Evolutionary conservation across 129 eudicot species (phyloP).

Genomic region (Glebionis coronaria): DNA sequence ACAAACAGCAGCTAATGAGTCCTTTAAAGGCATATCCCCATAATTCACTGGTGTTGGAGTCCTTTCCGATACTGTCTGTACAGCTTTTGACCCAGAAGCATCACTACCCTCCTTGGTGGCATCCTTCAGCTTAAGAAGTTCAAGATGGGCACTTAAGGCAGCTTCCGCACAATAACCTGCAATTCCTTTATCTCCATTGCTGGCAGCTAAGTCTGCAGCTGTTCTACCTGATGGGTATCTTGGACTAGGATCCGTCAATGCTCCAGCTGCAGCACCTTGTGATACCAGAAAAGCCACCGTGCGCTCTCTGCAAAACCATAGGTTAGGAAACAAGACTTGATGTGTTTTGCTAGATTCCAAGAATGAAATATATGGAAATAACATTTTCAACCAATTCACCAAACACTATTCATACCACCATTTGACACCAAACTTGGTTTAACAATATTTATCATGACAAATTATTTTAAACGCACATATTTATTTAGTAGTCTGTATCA

Average conservation of each 20-base stretch:
- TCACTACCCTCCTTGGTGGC: slow-evolving; percentile 34
- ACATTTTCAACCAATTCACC: background rate
- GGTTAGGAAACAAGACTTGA: background rate
- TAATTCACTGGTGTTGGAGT: slow-evolving; percentile 56
- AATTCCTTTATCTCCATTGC: slow-evolving; percentile 93
- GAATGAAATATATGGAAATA: background rate
- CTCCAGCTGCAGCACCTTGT: slow-evolving; percentile 85
- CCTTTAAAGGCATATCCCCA: slow-evolving; percentile 65
- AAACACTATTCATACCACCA: background rate
- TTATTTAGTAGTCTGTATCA: too few species aligned
- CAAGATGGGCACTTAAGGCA: slow-evolving; percentile 69
- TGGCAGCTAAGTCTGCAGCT: slow-evolving; percentile 85
- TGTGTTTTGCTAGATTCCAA: slow-evolving; percentile 1
- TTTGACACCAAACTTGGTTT: too few species aligned
- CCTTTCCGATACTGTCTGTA: slow-evolving; percentile 65
- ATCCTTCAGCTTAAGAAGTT: slow-evolving; percentile 55
- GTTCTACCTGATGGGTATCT: slow-evolving; percentile 71
- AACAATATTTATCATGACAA: too few species aligned
- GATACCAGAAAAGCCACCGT: slow-evolving; percentile 79
- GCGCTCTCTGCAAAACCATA: slow-evolving; percentile 52
- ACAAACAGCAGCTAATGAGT: slow-evolving; percentile 91
- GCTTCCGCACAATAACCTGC: slow-evolving; percentile 91
- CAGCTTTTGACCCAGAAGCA: slow-evolving; percentile 44
- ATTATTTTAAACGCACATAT: too few species aligned
- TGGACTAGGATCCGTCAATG: slow-evolving; percentile 84